A percentile compares a stretch with the other conserved stretches of the same genome.
These are phyloP conservation scores for Pilasporangium apinafurcum DNA, from an alignment of 352 stramenopile species.

Conservation along the genomic window DNA sequence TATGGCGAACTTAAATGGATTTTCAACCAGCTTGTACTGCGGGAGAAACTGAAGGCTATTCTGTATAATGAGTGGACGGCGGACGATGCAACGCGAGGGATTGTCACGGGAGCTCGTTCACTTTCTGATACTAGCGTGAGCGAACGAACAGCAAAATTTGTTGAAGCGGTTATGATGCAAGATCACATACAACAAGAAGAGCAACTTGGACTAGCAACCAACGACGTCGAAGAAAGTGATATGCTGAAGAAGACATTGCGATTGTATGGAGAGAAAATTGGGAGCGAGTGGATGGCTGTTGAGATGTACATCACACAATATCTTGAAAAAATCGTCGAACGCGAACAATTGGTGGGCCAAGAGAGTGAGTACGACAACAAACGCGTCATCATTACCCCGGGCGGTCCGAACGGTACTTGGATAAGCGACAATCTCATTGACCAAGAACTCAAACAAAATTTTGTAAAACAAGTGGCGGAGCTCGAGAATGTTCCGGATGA, in stretches of 20 bases:
- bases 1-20: slow-evolving; percentile 13
- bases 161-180: slow-evolving; percentile 4
- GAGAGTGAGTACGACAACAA: background rate
- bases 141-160: slow-evolving; percentile 5
- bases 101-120: no score
- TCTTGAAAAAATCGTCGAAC: slow-evolving; percentile 5
- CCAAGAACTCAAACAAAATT: slow-evolving; percentile 13
- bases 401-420: slow-evolving; percentile 24
- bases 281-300: slow-evolving; percentile 3
- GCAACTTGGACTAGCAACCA: background rate
- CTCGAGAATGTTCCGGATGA: slow-evolving; percentile 32
- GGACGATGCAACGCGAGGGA: background rate
- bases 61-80: slow-evolving; percentile 9
- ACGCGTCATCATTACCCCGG: slow-evolving; percentile 11
- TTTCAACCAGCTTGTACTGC: slow-evolving; percentile 13
- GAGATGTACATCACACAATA: slow-evolving; percentile 7
- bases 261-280: slow-evolving; percentile 11
- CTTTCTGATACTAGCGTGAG: slow-evolving; percentile 2
- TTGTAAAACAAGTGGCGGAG: slow-evolving; percentile 12
- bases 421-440: slow-evolving; percentile 24
- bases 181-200: no score
- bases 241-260: background rate
- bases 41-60: slow-evolving; percentile 8
- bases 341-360: slow-evolving; percentile 1
- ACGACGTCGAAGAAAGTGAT: background rate